Base-by-base conservation (phyloP, 768 basidiomycete genomes). In the Tricholomella constricta region DNA sequence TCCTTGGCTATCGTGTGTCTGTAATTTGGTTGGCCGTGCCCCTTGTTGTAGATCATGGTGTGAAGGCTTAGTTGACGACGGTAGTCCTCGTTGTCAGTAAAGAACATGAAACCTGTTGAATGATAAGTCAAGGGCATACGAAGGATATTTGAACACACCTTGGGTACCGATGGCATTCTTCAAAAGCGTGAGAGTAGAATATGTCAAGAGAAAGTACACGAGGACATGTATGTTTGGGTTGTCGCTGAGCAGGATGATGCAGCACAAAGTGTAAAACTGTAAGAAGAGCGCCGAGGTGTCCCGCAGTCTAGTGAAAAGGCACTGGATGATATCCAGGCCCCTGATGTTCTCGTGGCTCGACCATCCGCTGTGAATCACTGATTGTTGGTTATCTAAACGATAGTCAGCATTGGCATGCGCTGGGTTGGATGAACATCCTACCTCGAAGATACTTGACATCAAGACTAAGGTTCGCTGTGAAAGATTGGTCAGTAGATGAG, bases 1-100 rank as follows among this genome's bases (percentile, higher is more conserved):
- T 79, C 78, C 25, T 74, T 69, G 11, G 68, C 48, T 6, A 80
- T 42, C 17, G 70, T 66, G 11, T 66, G 54, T 27, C 73, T 66
- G 52, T 73, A 74, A 11, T 64, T 54, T 0, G 54, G 48, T 27
- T 25, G 25, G 10, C 17, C 20, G 12, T 22, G 38, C n/a, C n/a
- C n/a, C 20, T 22, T 43, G 42, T 69, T 67, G 44, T 78, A 80
- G 1, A 73, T 61, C n/a, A 76, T 67, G 1, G 63, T 60, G 52
- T 75, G 74, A 11, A 79, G 66, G 11, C 66, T 50, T 23, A 69
- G 65, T 44, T 79, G 67, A n/a, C 69, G 66, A 48, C 71, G 63
- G 52, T 72, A 81, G 47, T 67, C 55, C 0, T 19, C 6, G 52
- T 77, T 71, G 3, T 63, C 62, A 1, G 72, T 70, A 69, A 71